phyloP scores from a whole-genome alignment of 2,329 filamentous ascomycete species.

The Thelonectria rubi region DNA sequence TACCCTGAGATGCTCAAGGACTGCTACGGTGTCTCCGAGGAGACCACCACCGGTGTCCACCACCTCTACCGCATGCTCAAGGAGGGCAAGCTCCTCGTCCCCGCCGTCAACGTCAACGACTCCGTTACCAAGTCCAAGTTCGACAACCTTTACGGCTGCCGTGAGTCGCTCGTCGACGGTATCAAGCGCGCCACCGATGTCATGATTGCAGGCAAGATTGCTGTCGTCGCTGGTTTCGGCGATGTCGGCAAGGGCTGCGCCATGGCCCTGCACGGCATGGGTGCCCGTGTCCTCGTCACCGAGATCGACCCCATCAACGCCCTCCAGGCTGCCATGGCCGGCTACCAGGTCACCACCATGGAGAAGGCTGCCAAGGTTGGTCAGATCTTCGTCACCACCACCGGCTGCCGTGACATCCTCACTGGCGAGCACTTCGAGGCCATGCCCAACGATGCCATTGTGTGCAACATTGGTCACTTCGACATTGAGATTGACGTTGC shows the following conservation, averaged over 20 bases:
- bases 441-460: conserved; percentile 98
- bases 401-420: conserved; percentile 98
- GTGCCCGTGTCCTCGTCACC: conserved; percentile 94
- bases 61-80: conserved; percentile 99
- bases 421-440: conserved; percentile 89
- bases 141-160: conserved; percentile 99
- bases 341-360: conserved; percentile 97
- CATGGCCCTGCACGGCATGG: conserved; percentile 95
- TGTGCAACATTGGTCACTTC: conserved; percentile 99
- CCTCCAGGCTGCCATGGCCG: conserved; percentile 96
- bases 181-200: conserved; percentile 99
- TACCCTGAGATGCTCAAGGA: conserved; percentile 98
- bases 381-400: conserved; percentile 99
- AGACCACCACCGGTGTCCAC: conserved; percentile 99
- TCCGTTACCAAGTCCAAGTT: conserved; percentile 99
- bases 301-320: conserved; percentile 99
- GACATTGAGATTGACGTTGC: conserved; percentile 99
- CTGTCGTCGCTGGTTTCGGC: conserved; percentile 96
- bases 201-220: conserved; percentile 99
- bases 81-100: conserved; percentile 86
- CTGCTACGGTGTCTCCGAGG: conserved; percentile 98
- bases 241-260: conserved; percentile 99
- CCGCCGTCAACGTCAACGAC: conserved; percentile 99
- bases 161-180: conserved; percentile 97
- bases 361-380: conserved; percentile 88